Evolutionary conservation across 306 rosid species (phyloP), one percentile per base, ranked within the genome.

Genomic region (Chamaecrista fasciculata): DNA sequence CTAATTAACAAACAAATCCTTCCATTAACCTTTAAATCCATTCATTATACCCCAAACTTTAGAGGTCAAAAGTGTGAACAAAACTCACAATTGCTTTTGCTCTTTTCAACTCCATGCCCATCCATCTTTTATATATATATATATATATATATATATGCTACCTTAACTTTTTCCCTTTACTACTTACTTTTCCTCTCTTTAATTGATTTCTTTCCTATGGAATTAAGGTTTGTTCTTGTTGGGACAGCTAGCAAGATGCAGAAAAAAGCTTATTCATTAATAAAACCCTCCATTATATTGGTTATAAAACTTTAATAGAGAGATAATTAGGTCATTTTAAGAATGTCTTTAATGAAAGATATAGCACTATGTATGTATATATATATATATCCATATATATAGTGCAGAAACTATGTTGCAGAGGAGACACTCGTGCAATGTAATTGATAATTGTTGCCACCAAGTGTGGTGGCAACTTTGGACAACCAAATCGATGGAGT

Each of bases 51-150:
- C 71, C 53, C 78, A 28, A 39, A 40, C 40, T 37, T 31, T 24
- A 42, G 29, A 42, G 69, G 69, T 46, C 63, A 78, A 61, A 60
- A 44, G n/a, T n/a, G n/a, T n/a, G 37, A 57, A 33, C 34, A 46
- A 29, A 59, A 71, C 43, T 4, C 20, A 72, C 16, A 40, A 19
- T 39, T 37, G 19, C 55, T 69, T 50, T 51, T 31, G 10, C 18
- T 19, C 25, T 63, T 31, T 77, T 47, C 37, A 24, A 18, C n/a
- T 28, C 56, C 53, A 58, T 56, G 40, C 15, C 21, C n/a, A n/a
- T n/a, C n/a, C n/a, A n/a, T n/a, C n/a, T n/a, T 28, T 14, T 12
- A 16, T 26, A 4, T 25, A 5, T 26, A 2, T 31, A 37, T 40
- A 40, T 12, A 40, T 40, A 40, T 8, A 19, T 6, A 19, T 19